Conservation (phyloP, 139 green algal genomes). For the Auxenochlorella pyrenoidosa region DNA sequence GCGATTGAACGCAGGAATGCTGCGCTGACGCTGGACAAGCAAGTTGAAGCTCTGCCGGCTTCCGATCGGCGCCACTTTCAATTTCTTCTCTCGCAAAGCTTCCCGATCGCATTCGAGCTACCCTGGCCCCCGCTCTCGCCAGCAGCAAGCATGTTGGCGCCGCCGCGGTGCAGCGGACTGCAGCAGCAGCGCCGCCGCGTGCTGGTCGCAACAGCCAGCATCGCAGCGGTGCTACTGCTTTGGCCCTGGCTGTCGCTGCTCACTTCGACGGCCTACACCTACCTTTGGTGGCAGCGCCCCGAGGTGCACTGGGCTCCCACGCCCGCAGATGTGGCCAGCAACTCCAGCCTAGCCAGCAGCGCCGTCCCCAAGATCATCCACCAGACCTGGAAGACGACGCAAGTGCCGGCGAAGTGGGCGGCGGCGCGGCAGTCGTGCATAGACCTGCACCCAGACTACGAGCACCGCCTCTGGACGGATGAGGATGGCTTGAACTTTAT, state of each 20-base stretch:
- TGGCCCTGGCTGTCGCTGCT: constrained; percentile 19
- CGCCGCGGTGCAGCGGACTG: too few relatives aligned
- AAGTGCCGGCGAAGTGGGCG: constrained; percentile 57
- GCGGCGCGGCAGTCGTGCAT: constrained; percentile 57
- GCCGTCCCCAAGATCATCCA: constrained; percentile 64
- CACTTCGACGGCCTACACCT: constrained; percentile 26
- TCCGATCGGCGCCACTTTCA: too few relatives aligned
- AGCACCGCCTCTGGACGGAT: constrained; percentile 67
- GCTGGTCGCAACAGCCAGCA: neutral
- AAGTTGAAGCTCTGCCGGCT: too few relatives aligned
- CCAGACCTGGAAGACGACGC: constrained; percentile 60
- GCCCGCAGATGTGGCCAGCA: neutral
- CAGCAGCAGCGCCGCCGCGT: neutral
- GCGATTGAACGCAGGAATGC: too few relatives aligned
- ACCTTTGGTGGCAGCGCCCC: constrained; percentile 34
- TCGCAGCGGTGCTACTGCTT: constrained; percentile 14
- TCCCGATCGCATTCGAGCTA: too few relatives aligned
- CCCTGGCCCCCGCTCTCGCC: too few relatives aligned
- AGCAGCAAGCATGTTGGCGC: too few relatives aligned
- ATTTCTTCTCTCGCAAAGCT: too few relatives aligned
- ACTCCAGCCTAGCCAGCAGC: neutral
- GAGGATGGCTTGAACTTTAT: constrained; percentile 51
- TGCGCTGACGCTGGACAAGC: too few relatives aligned
- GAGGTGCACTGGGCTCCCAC: constrained; percentile 14
- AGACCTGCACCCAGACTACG: constrained; percentile 58